These are phyloP conservation scores for Rachicladosporium sp. DNA, from an alignment of 2,329 filamentous ascomycete genomes.

Conservation along the genomic window DNA sequence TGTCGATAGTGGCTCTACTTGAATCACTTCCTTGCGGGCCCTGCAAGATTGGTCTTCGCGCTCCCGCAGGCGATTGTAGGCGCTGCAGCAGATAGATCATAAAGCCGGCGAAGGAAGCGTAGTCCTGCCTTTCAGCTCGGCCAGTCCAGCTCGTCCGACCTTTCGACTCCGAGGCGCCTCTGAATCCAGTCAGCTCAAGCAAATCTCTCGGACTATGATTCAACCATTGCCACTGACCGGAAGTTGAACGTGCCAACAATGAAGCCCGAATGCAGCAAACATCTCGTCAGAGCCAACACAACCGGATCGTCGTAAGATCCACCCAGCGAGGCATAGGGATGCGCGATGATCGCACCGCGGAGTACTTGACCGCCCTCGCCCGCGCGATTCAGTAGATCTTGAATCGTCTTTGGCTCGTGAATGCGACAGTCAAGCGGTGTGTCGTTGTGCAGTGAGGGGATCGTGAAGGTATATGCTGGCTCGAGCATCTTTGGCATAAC, in stretches of 20 bases:
- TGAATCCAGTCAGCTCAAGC: slow-evolving; percentile 23
- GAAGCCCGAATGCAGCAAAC: slow-evolving; percentile 58
- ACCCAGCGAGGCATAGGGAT: slow-evolving; percentile 82
- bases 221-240: slow-evolving; percentile 27
- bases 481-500: not conserved
- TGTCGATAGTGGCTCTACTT: no score
- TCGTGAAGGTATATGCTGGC: slow-evolving; percentile 46
- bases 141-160: slow-evolving; percentile 81
- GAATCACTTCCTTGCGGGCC: no score
- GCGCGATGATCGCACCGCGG: slow-evolving; percentile 57
- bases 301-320: slow-evolving; percentile 75
- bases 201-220: no score
- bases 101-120: slow-evolving; percentile 70
- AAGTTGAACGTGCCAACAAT: slow-evolving; percentile 88
- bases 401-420: slow-evolving; percentile 43
- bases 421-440: slow-evolving; percentile 67
- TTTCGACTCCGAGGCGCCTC: slow-evolving; percentile 62
- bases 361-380: not conserved
- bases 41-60: no score
- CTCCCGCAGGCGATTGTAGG: slow-evolving; percentile 23
- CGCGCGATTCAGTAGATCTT: not conserved
- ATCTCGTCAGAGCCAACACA: slow-evolving; percentile 50
- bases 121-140: slow-evolving; percentile 69
- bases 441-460: slow-evolving; percentile 76
- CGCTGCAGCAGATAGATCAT: slow-evolving; percentile 59